Evolutionary conservation across 768 basidiomycete genomes (phyloP), one percentile per base, ranked within the genome.

Genomic region (Tremella fuciformis): DNA sequence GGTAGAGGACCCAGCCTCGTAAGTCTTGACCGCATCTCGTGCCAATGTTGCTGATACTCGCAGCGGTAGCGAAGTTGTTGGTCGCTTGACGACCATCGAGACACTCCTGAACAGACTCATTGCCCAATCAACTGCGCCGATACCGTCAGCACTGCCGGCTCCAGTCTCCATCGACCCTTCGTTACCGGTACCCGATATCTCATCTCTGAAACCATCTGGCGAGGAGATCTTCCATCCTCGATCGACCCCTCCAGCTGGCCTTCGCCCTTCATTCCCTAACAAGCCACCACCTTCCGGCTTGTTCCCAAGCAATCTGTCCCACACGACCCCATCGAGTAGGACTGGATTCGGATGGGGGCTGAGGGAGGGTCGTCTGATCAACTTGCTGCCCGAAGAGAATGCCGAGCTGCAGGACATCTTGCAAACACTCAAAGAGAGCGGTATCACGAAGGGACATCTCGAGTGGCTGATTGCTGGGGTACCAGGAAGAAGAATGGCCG

Each of bases 401-500:
- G 55, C 58, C 24, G 75, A 73, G 13, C 46, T 77, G 52, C 68
- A 64, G 42, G 71, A 70, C 37, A 64, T 76, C 8, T 55, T 78
- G 40, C 61, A 66, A 39, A 75, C 70, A 16, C 60, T 78, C 15
- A 75, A 75, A 57, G 77, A 78, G 54, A 73, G 71, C 48, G 77
- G 77, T 16, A 74, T 78, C 16, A 63, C 66, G 1, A 72, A 76
- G 42, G 65, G 68, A 37, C 73, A 75, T 62, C 53, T 78, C 37
- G 68, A 76, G 46, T 69, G 70, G 60, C 46, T 78, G 48, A 69
- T 78, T 49, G 73, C 71, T 54, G 73, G 76, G 47, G 71, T 78
- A 1, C 77, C 76, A 1, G 73, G 75, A 0, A 58, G 76, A 15
- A 62, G 65, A 15, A 66, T 77, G 66, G 68, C 73, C 16, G 75